Base-by-base conservation (phyloP, 2,329 filamentous ascomycete genomes). In the Colletotrichum acutatum region DNA sequence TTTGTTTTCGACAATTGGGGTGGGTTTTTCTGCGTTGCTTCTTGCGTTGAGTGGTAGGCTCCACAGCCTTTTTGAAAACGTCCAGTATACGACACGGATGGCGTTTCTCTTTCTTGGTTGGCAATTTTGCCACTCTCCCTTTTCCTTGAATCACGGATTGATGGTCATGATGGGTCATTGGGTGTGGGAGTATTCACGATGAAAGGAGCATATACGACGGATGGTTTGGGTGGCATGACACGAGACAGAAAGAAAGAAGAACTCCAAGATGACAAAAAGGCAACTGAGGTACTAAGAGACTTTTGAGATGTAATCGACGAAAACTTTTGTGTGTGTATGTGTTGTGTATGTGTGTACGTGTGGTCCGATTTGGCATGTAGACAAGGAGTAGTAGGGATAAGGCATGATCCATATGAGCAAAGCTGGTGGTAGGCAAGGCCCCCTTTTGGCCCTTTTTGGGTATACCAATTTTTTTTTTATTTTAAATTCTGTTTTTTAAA, bases 11-110 rank as follows among this genome's bases (percentile, higher is more conserved):
- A 22, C 19, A 9, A 52, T 52, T 32, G 46, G 11, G 37, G 37
- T 42, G 11, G 30, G 3, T 37, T 71, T n/a, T 26, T 22, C 4
- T 4, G 42, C 24, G n/a, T 57, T 49, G 19, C 14, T 6, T 42
- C n/a, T 60, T 69, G 30, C 8, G 57, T 49, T 52, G 7, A 34
- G 26, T 46, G 61, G 34, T 63, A 49, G 37, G 28, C 28, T 7
- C 3, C n/a, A 19, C 19, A n/a, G n/a, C 46, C 37, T n/a, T n/a
- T n/a, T 54, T 22, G 34, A 26, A 32, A 66, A 57, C 53, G 69
- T 61, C 66, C 32, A 69, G 59, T 59, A 69, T 46, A 72, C 30
- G 63, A 68, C 49, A 54, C 19, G 63, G 64, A 61, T 46, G 68
- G 52, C 52, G 37, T 62, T 53, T 49, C 16, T 53, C 7, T 30